Conservation (phyloP, 2,329 filamentous ascomycete genomes). For the Talaromyces islandicus region DNA sequence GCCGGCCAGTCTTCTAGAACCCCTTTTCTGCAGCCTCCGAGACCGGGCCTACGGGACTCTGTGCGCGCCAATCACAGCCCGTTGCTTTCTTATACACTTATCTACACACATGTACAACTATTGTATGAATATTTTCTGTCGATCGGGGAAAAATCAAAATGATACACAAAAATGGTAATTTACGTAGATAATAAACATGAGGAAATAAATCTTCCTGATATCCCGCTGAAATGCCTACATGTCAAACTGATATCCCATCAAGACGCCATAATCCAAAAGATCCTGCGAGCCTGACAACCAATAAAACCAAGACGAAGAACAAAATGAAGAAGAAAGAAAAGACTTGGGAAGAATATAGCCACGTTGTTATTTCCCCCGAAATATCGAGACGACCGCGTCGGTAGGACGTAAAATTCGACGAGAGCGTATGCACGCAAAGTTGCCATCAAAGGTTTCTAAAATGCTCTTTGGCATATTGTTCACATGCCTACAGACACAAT, state of each 20-base stretch:
- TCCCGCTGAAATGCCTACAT: slow-evolving; percentile 3
- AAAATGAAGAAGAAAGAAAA: neutral
- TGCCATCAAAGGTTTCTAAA: slow-evolving; percentile 49
- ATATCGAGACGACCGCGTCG: neutral
- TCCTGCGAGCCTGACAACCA: neutral
- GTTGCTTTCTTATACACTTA: no score
- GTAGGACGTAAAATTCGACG: neutral
- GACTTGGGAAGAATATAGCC: neutral
- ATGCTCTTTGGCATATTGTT: slow-evolving; percentile 95
- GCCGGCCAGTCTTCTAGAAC: neutral
- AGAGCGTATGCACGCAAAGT: neutral
- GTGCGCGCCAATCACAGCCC: neutral
- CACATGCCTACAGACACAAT: slow-evolving; percentile 57
- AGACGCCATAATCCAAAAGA: neutral
- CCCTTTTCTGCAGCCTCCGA: neutral
- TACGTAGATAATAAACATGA: neutral
- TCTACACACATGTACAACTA: neutral
- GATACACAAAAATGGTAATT: neutral
- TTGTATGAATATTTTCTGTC: neutral
- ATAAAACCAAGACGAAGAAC: slow-evolving; percentile 10
- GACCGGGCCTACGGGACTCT: neutral
- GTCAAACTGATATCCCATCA: neutral
- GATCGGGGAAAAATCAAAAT: no score
- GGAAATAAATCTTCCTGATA: neutral
- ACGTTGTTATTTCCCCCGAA: neutral